These are phyloP conservation scores for Neodidymelliopsis sp. DNA, from an alignment of 2,329 filamentous ascomycete species.

Conservation along the genomic window DNA sequence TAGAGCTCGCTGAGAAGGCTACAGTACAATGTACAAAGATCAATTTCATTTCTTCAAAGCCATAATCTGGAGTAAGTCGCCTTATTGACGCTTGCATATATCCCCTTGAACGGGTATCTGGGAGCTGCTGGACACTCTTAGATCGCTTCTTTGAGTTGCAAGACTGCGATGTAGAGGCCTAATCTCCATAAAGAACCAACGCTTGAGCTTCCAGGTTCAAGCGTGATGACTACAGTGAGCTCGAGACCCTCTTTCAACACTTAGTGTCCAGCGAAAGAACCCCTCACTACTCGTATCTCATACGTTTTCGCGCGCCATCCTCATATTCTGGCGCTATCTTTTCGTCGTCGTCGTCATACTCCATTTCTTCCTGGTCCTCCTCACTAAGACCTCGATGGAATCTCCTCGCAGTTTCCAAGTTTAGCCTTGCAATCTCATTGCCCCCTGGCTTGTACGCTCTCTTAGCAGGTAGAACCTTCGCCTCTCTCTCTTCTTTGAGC, in stretches of 20 bases:
- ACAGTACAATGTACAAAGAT: conserved; percentile 36
- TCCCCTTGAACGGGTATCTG: too few relatives aligned
- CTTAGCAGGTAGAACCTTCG: conserved; percentile 19
- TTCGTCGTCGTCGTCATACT: conserved; percentile 18
- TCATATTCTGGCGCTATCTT: not conserved
- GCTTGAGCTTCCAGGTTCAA: not conserved
- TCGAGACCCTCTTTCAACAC: not conserved
- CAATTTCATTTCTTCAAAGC: conserved; percentile 28
- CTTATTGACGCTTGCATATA: not conserved
- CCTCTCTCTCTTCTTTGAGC: conserved; percentile 26
- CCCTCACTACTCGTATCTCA: conserved; percentile 11
- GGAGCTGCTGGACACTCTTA: not conserved
- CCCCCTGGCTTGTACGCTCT: conserved; percentile 33
- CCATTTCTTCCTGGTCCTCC: conserved; percentile 16
- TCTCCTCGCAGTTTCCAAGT: conserved; percentile 28
- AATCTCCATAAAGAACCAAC: not conserved
- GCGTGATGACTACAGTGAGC: not conserved
- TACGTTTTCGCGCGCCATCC: conserved; percentile 6
- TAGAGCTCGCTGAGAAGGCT: not conserved
- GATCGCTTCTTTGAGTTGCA: not conserved
- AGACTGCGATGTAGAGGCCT: not conserved
- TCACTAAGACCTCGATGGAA: conserved; percentile 16
- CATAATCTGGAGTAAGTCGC: conserved; percentile 2
- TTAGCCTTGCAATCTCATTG: conserved; percentile 39
- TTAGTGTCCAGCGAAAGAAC: not conserved